These are phyloP conservation scores for Berberis thunbergii DNA, from an alignment of 164 flowering plant genomes.

Conservation along the genomic window DNA sequence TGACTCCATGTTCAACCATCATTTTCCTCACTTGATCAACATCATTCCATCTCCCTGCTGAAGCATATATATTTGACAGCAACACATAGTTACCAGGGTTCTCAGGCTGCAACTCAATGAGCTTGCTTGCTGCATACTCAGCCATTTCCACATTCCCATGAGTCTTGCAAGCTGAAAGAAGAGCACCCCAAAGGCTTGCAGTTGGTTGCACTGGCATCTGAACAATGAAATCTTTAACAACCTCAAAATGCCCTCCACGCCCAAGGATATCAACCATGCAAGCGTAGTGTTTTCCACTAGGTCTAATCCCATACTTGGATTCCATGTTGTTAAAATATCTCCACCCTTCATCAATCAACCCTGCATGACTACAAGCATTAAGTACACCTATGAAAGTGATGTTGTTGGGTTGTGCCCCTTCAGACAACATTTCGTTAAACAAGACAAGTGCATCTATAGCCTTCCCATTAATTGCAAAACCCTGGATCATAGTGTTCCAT, in stretches of 20 bases:
- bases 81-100: conserved; percentile 20
- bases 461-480: conserved; percentile 18
- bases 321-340: conserved; percentile 18
- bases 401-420: conserved; percentile 13
- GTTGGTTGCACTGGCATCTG: conserved; percentile 26
- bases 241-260: conserved; percentile 16
- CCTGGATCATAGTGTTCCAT: conserved; percentile 28
- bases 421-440: conserved; percentile 19
- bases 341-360: conserved; percentile 24
- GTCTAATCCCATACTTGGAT: conserved; percentile 16
- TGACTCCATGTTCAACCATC: conserved; percentile 14
- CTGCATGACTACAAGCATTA: conserved; percentile 22
- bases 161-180: conserved; percentile 20
- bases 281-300: conserved; percentile 22
- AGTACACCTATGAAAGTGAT: conserved; percentile 23
- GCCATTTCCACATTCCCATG: conserved; percentile 27
- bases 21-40: conserved; percentile 14
- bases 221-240: conserved; percentile 16
- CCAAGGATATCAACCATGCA: conserved; percentile 27
- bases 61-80: conserved; percentile 19
- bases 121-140: conserved; percentile 16
- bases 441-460: conserved; percentile 13
- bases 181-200: conserved; percentile 30
- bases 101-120: conserved; percentile 25
- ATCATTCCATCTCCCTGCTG: conserved; percentile 21